These are phyloP conservation scores for Pyrenophora graminea DNA, from an alignment of 2,329 filamentous ascomycete species.

Conservation along the genomic window DNA sequence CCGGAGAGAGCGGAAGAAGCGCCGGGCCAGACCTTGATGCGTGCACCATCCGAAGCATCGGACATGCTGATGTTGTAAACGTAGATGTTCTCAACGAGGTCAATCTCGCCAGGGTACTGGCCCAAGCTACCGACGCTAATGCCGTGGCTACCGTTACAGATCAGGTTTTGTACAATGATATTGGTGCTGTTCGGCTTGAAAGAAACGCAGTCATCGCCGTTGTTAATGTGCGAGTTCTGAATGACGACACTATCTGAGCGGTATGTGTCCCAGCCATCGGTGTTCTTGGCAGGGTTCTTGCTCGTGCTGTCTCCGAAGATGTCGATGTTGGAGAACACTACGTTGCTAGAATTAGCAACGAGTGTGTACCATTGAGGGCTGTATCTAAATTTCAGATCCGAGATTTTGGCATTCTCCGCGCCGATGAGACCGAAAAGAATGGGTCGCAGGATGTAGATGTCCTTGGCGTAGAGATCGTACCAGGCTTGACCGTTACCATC, in stretches of 20 bases:
- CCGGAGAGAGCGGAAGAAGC: constrained; percentile 59
- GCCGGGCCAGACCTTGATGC: constrained; percentile 76
- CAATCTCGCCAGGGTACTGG: constrained; percentile 66
- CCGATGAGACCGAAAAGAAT: constrained; percentile 63
- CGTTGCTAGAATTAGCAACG: constrained; percentile 67
- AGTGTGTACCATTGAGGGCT: constrained; percentile 67
- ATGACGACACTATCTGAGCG: constrained; percentile 66
- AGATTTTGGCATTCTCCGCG: constrained; percentile 61
- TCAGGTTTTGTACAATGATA: constrained; percentile 68
- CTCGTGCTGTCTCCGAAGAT: constrained; percentile 61
- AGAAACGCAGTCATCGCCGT: constrained; percentile 72
- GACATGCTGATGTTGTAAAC: constrained; percentile 48
- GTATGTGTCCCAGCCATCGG: constrained; percentile 67
- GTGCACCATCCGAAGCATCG: constrained; percentile 62
- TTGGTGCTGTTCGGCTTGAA: constrained; percentile 76
- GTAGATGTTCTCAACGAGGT: constrained; percentile 71
- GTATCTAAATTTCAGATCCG: constrained; percentile 64
- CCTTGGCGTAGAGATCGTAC: constrained; percentile 65
- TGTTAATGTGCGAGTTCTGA: constrained; percentile 67
- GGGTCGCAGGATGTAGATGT: constrained; percentile 63
- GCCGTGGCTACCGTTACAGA: constrained; percentile 72
- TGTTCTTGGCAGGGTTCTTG: constrained; percentile 64
- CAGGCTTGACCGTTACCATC: constrained; percentile 68
- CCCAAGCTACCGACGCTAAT: constrained; percentile 74
- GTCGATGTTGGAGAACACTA: constrained; percentile 66